Evolutionary conservation across 2,329 filamentous ascomycete species (phyloP), one percentile per base, ranked within the genome.

Genomic region (Stenocarpella maydis): DNA sequence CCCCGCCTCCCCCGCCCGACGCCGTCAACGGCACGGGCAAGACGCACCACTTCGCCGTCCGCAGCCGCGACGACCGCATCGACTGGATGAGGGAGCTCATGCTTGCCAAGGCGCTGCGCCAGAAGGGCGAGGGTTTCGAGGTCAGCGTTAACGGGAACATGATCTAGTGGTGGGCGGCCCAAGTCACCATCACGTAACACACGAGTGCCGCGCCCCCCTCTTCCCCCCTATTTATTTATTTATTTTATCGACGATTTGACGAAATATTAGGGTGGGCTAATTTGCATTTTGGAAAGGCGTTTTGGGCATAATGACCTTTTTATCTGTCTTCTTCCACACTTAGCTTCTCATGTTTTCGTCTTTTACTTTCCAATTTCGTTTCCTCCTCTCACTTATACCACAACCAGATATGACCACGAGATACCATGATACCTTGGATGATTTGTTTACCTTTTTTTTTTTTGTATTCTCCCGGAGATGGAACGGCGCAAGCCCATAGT

Each of bases 11-110:
- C 68, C 77, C 79, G 39, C 74, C 77, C 39, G 85, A 86, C 45
- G 83, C 85, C 31, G 82, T 81, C 72, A 90, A 90, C 71, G 88
- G 87, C 68, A 89, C 87, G 14, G 89, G 89, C 75, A 98, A 97
- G 86, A 92, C 93, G 53, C 95, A 98, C 77, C 94, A 98, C 78
- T 98, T 98, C 78, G 93, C 95, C 0, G 95, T 98, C 74, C 92
- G 91, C 81, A 89, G 86, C 75, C 88, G 94, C 17, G 93, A 98
- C 77, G 93, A 98, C 78, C 88, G 95, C 71, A 98, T 98, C 76
- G 95, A 98, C 79, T 99, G 96, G 96, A 97, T 97, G 93, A 87
- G 93, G 67, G 93, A 97, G 85, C 83, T 97, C 71, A 97, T 97
- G 93, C 88, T 97, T 54, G 93, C 93, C 66, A 96, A 96, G 83